Evolutionary conservation across 75 land plant genomes (phyloP).

Genomic region (Picea glauca): DNA sequence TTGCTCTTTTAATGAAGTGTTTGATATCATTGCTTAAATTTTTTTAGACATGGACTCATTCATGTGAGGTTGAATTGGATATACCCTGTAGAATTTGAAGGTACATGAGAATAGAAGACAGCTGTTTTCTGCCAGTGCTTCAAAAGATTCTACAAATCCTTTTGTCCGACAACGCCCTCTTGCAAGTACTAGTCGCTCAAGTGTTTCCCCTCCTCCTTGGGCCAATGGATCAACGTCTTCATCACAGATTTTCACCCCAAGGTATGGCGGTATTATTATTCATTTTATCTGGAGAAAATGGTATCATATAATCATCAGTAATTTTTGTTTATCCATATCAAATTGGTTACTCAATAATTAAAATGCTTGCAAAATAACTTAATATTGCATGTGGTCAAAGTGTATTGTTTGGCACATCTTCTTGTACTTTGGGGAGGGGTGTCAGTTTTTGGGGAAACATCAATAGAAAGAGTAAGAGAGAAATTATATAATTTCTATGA

Average conservation of each 20-base stretch:
- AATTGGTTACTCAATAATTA: no score
- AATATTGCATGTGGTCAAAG: no score
- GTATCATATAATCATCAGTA: not conserved
- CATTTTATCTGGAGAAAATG: not conserved
- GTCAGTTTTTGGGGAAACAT: not conserved
- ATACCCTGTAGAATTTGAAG: slow-evolving; percentile 67
- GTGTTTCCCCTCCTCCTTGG: slow-evolving; percentile 66
- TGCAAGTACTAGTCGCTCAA: slow-evolving; percentile 27
- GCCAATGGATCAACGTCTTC: slow-evolving; percentile 63
- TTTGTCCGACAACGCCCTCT: slow-evolving; percentile 80
- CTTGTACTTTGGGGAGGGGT: no score
- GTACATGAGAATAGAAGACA: slow-evolving; percentile 86
- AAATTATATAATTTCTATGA: not conserved
- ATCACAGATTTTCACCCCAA: slow-evolving; percentile 29
- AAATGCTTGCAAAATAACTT: no score
- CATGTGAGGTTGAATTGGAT: slow-evolving; percentile 9
- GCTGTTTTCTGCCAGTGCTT: slow-evolving; percentile 57
- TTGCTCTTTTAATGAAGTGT: not conserved
- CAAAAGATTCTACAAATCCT: slow-evolving; percentile 60
- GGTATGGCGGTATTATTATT: slow-evolving; percentile 18
- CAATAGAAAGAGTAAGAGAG: not conserved
- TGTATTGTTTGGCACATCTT: no score
- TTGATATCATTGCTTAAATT: not conserved
- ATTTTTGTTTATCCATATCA: not conserved
- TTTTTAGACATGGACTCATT: not conserved